A percentile compares a stretch with the other conserved stretches of the same genome.
Conservation (phyloP, 495 filamentous ascomycete genomes). For the Penicillium maclennaniae region DNA sequence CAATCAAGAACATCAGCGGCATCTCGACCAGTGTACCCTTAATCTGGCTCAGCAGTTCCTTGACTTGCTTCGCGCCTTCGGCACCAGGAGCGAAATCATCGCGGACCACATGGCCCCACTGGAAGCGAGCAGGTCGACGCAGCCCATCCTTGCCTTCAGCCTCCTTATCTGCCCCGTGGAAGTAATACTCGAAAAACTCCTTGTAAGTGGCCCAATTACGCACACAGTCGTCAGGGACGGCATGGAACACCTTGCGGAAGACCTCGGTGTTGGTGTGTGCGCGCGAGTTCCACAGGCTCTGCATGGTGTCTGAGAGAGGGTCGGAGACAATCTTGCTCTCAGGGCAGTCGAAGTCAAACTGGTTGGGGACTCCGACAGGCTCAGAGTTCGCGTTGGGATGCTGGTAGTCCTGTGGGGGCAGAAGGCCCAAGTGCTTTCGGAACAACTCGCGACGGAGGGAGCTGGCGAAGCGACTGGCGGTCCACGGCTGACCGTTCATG, state of each 20-base stretch:
- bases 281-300: conserved; percentile 66
- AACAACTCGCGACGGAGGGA: conserved; percentile 81
- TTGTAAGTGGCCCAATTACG: conserved; percentile 84
- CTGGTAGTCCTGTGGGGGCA: conserved; percentile 66
- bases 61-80: conserved; percentile 66
- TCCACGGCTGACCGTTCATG: conserved; percentile 70
- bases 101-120: conserved; percentile 82
- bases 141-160: conserved; percentile 34
- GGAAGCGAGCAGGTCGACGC: conserved; percentile 45
- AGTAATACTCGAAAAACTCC: conserved; percentile 73
- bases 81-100: conserved; percentile 67
- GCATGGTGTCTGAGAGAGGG: conserved; percentile 64
- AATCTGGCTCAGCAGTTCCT: conserved; percentile 71
- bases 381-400: conserved; percentile 67
- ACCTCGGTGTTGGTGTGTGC: conserved; percentile 80
- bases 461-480: conserved; percentile 73
- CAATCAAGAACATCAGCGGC: conserved; percentile 84
- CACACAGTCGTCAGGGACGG: conserved; percentile 77
- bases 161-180: conserved; percentile 52
- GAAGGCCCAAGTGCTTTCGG: conserved; percentile 85
- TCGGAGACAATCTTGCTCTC: conserved; percentile 75
- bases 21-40: conserved; percentile 86
- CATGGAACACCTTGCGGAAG: conserved; percentile 82
- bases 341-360: conserved; percentile 75
- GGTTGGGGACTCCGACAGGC: conserved; percentile 68